Evolutionary conservation across 331 rosid species (phyloP).

Genomic region (Pyrus hybrid): DNA sequence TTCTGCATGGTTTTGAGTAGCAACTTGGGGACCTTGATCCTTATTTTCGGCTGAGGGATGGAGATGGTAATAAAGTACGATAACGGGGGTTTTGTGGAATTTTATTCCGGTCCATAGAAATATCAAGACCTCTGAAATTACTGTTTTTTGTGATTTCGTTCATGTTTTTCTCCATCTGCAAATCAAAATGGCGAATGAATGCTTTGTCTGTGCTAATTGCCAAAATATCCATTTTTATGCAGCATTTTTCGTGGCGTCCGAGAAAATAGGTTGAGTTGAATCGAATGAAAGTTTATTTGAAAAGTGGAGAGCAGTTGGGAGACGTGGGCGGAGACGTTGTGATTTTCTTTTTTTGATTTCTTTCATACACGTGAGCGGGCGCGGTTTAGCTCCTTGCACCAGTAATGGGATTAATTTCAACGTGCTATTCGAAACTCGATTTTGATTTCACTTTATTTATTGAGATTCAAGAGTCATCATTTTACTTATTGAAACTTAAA

Average conservation of each 20-base stretch:
- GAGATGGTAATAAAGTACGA: constrained; percentile 9
- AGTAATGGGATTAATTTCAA: too few relatives aligned
- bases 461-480: too few relatives aligned
- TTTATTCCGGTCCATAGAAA: neutral
- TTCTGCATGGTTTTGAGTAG: constrained; percentile 21
- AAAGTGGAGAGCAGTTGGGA: neutral
- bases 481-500: too few relatives aligned
- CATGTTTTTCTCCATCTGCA: neutral
- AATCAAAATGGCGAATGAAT: too few relatives aligned
- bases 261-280: neutral
- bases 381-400: too few relatives aligned
- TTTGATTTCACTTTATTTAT: accelerated
- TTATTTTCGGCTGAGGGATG: constrained; percentile 16
- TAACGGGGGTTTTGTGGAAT: neutral
- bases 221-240: neutral
- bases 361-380: too few relatives aligned
- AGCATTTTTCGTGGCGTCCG: neutral
- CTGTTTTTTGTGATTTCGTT: neutral
- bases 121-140: neutral
- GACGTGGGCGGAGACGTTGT: neutral
- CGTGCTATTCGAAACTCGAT: too few relatives aligned
- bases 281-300: neutral
- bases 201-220: too few relatives aligned
- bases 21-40: constrained; percentile 28
- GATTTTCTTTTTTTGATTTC: too few relatives aligned